Base-by-base conservation (phyloP, 768 basidiomycete genomes). In the Xerocomellus intermedius region DNA sequence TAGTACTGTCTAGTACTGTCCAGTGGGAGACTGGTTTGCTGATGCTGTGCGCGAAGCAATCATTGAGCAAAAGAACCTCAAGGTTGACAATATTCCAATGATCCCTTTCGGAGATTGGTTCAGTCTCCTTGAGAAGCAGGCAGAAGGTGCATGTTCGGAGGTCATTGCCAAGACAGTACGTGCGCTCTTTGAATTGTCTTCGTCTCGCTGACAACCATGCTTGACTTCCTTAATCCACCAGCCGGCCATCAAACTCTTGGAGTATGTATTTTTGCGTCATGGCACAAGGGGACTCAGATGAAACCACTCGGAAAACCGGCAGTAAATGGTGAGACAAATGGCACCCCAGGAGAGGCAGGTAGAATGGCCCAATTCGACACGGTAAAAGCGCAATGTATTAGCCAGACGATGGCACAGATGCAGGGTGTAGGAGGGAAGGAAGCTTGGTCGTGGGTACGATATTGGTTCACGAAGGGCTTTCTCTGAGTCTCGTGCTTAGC, bases 161-260 rank as follows among this genome's bases (percentile, higher is more conserved):
- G 42, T 56, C 14, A 30, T 55, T 2, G 26, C 14, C 2, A n/a
- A 48, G 13, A n/a, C 57, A 22, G 52, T 60, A 26, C 32, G 56
- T 56, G 4, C 13, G 16, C 13, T 9, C 36, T n/a, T n/a, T n/a
- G n/a, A n/a, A n/a, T 8, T 14, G 24, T 28, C 17, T 19, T 42
- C 19, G 26, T 28, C 21, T 16, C 32, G 14, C 8, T 19, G 19
- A 41, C 17, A 22, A 19, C 8, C 19, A 10, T 30, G 32, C 2
- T 28, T 43, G 21, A 54, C 17, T 21, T 8, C 14, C 4, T 2
- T 26, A 9, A 4, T 22, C 28, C 5, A n/a, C 32, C 36, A 74
- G 73, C 72, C 70, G 33, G 70, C 70, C 5, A 62, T 69, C 46
- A 72, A 74, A 43, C 57, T 74, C 0, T 30, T 73, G 2, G 64